Conservation (phyloP, 495 filamentous ascomycete species). For the Coniosporium apollinis region DNA sequence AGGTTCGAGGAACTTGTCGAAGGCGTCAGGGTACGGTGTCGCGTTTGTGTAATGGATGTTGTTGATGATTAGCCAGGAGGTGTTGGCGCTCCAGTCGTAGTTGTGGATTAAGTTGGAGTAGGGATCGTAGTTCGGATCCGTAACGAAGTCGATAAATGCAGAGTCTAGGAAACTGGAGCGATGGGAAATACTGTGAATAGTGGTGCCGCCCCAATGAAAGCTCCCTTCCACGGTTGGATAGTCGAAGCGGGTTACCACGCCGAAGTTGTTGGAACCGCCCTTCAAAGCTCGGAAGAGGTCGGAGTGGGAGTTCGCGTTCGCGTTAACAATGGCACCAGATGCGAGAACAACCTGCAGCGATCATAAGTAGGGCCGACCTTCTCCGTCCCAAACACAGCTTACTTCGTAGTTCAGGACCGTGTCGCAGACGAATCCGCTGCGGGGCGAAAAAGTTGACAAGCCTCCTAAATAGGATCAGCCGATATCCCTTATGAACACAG, state of each 20-base stretch:
- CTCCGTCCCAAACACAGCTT: no score
- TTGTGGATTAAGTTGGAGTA: no score
- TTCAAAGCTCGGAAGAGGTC: constrained; percentile 23
- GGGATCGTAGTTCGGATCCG: no score
- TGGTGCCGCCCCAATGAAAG: constrained; percentile 5
- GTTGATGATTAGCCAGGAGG: background rate
- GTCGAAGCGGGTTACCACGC: constrained; percentile 24
- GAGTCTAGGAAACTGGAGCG: no score
- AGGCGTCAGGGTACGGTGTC: background rate
- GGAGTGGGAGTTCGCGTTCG: constrained; percentile 13
- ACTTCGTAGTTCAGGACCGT: constrained; percentile 20
- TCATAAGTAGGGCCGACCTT: no score
- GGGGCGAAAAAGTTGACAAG: constrained; percentile 11
- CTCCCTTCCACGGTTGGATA: constrained; percentile 2
- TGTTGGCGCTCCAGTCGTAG: no score
- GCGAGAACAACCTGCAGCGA: constrained; percentile 26
- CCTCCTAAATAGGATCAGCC: background rate
- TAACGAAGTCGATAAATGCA: no score
- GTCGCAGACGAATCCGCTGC: constrained; percentile 21
- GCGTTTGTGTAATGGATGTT: background rate
- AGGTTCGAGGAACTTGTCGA: background rate
- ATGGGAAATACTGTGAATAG: constrained; percentile 1
- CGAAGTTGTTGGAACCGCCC: constrained; percentile 27
- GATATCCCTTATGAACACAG: background rate
- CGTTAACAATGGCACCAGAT: constrained; percentile 20